Evolutionary conservation across 2,329 filamentous ascomycete genomes (phyloP), one percentile per base, ranked within the genome.

Genomic region (Chaetomiaceae sp.): DNA sequence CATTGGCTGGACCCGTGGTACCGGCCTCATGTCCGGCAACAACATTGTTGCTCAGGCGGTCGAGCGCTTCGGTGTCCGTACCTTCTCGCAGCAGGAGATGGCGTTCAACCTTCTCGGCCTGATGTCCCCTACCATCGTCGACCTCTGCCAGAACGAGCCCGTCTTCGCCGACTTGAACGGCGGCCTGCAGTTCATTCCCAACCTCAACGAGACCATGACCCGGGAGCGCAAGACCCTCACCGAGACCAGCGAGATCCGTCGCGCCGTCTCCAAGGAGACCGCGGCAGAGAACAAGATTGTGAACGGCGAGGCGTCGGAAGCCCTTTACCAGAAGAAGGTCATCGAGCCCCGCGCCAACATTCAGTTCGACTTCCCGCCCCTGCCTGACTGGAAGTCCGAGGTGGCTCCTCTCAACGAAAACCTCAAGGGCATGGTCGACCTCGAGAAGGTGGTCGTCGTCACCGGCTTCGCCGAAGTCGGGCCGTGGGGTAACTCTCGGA

Each of bases 81-180:
- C 93, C 4, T 99, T 99, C 78, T 97, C 92, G 9, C 93, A 97
- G 73, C 90, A 96, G 68, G 93, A 99, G 72, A 99, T 99, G 93
- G 93, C 93, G 14, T 99, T 99, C 79, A 99, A 99, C 73, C 73
- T 99, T 59, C 82, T 99, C 39, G 92, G 93, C 60, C 81, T 99
- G 47, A 96, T 99, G 93, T 87, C 91, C 1, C 91, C 93, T 33
- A 81, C 85, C 23, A 88, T 99, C 62, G 91, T 96, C 60, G 90
- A 99, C 66, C 81, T 99, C 38, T 99, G 93, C 78, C 93, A 99
- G 74, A 77, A 82, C 39, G 89, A 97, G 73, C 95, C 93, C 10
- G 90, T 99, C 53, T 97, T 93, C 71, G 93, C 93, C 56, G 93
- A 99, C 71, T 78, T 99, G 46, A 99, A 99, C 73, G 93, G 95